Conservation (phyloP, 257 asterid genomes). For the Fraxinus americana region DNA sequence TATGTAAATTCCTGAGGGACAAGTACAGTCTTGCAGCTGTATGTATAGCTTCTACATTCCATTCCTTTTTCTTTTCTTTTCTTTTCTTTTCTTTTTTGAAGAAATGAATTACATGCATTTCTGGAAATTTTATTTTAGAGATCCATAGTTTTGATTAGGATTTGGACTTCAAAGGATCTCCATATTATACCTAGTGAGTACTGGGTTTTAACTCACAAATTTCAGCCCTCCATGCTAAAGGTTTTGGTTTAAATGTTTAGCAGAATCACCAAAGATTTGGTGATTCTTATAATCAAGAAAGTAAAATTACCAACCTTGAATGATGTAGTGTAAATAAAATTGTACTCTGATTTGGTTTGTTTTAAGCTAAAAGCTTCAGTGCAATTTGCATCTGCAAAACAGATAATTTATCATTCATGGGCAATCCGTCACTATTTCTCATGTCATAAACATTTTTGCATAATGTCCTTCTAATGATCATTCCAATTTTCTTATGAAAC, state of each 20-base stretch:
- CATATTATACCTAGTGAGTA: not conserved
- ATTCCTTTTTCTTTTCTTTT: not conserved
- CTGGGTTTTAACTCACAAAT: not conserved
- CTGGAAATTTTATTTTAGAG: not conserved
- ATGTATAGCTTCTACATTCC: slow-evolving; percentile 28
- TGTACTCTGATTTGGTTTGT: not conserved
- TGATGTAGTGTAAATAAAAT: not conserved
- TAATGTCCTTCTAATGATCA: not conserved
- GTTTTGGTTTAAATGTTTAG: not conserved
- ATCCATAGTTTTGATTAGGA: not conserved
- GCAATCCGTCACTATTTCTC: not conserved
- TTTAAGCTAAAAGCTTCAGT: no score
- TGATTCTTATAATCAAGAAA: not conserved
- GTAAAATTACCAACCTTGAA: not conserved
- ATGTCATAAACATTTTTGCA: not conserved
- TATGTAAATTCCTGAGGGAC: slow-evolving; percentile 76
- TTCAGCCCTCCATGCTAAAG: not conserved
- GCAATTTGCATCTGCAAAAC: not conserved
- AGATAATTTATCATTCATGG: not conserved
- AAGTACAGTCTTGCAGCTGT: slow-evolving; percentile 95
- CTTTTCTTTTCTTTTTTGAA: not conserved
- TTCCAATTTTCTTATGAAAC: not conserved
- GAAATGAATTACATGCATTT: not conserved
- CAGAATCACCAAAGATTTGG: not conserved
- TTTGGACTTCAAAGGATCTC: not conserved